Percentiles rank a stretch among this genome's conserved stretches.
Evolutionary conservation across 352 stramenopile species (phyloP).

Genomic region (Phytopythium kandeliae): DNA sequence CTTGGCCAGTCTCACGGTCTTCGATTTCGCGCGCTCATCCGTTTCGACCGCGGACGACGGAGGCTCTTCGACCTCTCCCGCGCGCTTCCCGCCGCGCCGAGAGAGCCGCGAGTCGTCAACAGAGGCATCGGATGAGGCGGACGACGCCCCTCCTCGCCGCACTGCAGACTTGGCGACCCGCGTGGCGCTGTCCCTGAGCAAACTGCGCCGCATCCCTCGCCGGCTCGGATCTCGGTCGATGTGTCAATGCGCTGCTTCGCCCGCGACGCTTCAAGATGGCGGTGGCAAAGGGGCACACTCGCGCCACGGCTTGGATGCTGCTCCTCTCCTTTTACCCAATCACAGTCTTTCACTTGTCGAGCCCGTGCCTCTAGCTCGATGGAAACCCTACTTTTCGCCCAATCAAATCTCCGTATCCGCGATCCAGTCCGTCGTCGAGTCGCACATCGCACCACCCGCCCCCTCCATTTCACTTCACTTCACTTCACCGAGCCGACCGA

Average conservation of each 20-base stretch:
- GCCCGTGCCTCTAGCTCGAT: neutral
- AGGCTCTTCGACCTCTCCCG: neutral
- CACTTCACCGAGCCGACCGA: too few species aligned
- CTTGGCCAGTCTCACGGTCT: constrained; percentile 24
- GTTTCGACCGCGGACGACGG: neutral
- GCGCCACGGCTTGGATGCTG: too few species aligned
- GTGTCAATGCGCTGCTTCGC: too few species aligned
- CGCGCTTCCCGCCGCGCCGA: neutral
- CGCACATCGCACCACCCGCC: neutral
- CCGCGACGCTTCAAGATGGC: constrained; percentile 10
- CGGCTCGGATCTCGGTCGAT: too few species aligned
- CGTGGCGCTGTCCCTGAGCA: too few species aligned
- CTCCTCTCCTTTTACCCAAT: constrained; percentile 16
- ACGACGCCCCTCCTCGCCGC: constrained; percentile 8
- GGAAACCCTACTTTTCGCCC: constrained; percentile 4
- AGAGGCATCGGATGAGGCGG: neutral
- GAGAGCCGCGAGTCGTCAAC: neutral
- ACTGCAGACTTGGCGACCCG: too few species aligned
- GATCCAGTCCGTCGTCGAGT: constrained; percentile 2
- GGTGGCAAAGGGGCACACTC: too few species aligned
- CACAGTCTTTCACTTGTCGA: too few species aligned
- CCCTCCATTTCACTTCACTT: too few species aligned
- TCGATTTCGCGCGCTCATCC: constrained; percentile 7
- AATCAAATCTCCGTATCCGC: neutral
- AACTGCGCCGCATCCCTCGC: too few species aligned